Conservation (phyloP, 805 yeast genomes). For the Ogataea salicorniae region DNA sequence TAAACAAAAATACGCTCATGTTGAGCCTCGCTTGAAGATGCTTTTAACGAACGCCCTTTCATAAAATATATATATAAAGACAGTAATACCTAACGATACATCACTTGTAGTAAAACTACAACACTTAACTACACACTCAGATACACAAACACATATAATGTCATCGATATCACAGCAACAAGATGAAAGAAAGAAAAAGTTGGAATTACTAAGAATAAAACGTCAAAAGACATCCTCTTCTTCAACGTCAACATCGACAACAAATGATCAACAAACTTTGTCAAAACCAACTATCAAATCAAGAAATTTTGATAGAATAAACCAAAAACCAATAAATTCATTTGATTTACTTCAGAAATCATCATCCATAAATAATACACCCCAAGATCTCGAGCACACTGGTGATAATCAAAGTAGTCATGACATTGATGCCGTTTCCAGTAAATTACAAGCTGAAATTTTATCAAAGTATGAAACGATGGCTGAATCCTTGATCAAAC, state of each 20-base stretch:
- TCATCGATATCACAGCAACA: neutral
- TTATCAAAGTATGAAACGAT: constrained; percentile 2
- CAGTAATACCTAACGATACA: too few relatives aligned
- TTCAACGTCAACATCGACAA: neutral
- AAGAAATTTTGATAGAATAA: constrained; percentile 6
- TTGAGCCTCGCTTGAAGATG: too few relatives aligned
- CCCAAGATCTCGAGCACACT: too few relatives aligned
- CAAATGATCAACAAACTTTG: neutral
- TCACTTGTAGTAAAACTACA: too few relatives aligned
- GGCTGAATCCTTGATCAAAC: neutral
- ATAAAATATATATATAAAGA: too few relatives aligned
- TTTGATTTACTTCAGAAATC: neutral
- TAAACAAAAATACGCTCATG: too few relatives aligned
- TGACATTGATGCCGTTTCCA: neutral
- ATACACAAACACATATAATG: neutral
- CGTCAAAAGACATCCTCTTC: neutral
- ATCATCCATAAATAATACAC: neutral
- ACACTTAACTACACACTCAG: too few relatives aligned
- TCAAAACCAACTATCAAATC: neutral
- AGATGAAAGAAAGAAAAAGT: constrained; percentile 3
- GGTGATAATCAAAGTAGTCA: neutral
- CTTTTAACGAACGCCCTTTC: too few relatives aligned
- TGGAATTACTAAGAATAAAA: constrained; percentile 1
- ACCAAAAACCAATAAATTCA: constrained; percentile 12
- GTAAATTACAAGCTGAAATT: neutral